These are phyloP conservation scores for Euphrasia arctica DNA, from an alignment of 305 asterid genomes.

Conservation along the genomic window DNA sequence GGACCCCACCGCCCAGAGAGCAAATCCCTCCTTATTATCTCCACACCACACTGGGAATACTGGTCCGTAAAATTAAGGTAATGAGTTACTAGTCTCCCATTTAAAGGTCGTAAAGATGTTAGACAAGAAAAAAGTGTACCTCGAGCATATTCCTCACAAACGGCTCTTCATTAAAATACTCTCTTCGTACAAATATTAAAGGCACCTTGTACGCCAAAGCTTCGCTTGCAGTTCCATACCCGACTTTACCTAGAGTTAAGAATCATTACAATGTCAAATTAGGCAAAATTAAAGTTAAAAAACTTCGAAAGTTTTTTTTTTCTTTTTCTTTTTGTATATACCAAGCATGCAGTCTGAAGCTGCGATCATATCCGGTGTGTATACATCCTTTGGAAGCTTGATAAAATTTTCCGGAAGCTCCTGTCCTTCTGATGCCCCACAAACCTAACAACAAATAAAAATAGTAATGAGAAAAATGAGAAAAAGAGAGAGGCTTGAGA, in stretches of 20 bases:
- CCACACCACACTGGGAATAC: conserved; percentile 66
- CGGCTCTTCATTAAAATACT: conserved; percentile 72
- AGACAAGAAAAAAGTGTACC: conserved; percentile 33
- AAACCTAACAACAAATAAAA: conserved; percentile 40
- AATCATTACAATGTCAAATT: conserved; percentile 12
- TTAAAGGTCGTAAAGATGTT: conserved; percentile 7
- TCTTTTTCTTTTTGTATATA: not conserved
- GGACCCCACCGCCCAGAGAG: conserved; percentile 66
- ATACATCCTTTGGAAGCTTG: conserved; percentile 55
- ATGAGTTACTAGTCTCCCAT: conserved; percentile 4
- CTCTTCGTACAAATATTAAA: conserved; percentile 60
- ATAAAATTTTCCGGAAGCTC: conserved; percentile 58
- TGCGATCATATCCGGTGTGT: conserved; percentile 64
- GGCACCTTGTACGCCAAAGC: conserved; percentile 75
- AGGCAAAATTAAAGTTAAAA: no score
- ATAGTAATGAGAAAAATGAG: not conserved
- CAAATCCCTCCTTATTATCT: conserved; percentile 73
- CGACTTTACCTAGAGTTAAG: conserved; percentile 52
- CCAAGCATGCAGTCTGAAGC: conserved; percentile 73
- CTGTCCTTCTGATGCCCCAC: conserved; percentile 50
- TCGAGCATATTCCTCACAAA: conserved; percentile 72
- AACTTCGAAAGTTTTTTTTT: no score
- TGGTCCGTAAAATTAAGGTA: conserved; percentile 30
- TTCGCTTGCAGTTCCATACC: conserved; percentile 76
- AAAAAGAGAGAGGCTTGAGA: not conserved